Base-by-base conservation (phyloP, 2,329 filamentous ascomycete genomes). In the Colletotrichum higginsianum region DNA sequence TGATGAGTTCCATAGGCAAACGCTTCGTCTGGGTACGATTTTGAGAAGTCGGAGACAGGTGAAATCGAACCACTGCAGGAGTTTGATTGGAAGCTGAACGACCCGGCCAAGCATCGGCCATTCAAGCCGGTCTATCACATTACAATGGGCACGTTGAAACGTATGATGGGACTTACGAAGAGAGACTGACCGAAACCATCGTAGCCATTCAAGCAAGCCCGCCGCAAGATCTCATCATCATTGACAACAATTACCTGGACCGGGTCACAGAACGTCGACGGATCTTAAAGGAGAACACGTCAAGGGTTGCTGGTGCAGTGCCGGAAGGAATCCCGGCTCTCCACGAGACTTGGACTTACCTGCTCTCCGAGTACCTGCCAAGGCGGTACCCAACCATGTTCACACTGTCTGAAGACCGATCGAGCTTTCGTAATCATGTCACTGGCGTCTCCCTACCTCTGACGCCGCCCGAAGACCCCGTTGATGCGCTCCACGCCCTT, bases 71-170 rank as follows among this genome's bases (percentile, higher is more conserved):
- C 82, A 0, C 70, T 81, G 1, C 49, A 72, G 0, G 74, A 78
- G 5, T 84, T 86, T 67, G 78, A 86, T 72, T 86, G 85, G 82
- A 76, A 80, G 47, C 71, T 75, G 2, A 79, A 78, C 1, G 77
- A 80, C 11, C 85, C 86, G 0, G 72, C 76, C 3, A 79, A 82
- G 47, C 80, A 85, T 46, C 80, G 86, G 2, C 86, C 86, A 0
- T 88, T 87, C 76, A 88, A 87, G 76, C 83, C 85, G 0, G 82
- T 82, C 3, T 89, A 87, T 74, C 80, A 88, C 74, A 88, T 89
- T 70, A 87, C 85, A 0, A 89, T 89, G 86, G 87, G 87, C 86
- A 75, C 42, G 76, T 74, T 21, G 23, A 15, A 9, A 11, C 13
- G 0, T 23, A 13, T 1, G 8, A 15, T 47, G 21, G 2, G 26